These are phyloP conservation scores for Arabidopsis lyrata DNA, from an alignment of 441 rosid species.

Conservation along the genomic window DNA sequence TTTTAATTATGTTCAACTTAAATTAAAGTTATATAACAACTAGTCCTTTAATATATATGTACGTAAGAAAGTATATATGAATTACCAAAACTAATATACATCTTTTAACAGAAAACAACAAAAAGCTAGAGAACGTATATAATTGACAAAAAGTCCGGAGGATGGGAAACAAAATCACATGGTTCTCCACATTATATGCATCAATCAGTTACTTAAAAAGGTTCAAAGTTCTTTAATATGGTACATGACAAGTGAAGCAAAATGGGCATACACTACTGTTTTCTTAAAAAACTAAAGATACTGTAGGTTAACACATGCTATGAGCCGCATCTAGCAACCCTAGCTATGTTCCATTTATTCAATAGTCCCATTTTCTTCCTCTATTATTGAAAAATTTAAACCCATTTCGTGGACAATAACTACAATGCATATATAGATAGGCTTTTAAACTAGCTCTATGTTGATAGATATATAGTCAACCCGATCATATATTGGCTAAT, in stretches of 20 bases:
- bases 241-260: constrained; percentile 37
- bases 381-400: constrained; percentile 11
- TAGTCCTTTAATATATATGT: neutral
- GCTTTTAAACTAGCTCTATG: constrained; percentile 7
- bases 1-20: neutral
- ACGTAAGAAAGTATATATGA: too few species aligned
- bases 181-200: constrained; percentile 47
- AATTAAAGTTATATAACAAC: neutral
- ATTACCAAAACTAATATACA: neutral
- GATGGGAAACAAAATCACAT: constrained; percentile 56
- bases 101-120: neutral
- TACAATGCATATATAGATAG: neutral
- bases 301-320: constrained; percentile 26
- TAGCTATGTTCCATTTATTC: constrained; percentile 35
- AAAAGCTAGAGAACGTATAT: constrained; percentile 9
- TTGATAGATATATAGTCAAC: neutral
- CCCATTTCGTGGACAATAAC: constrained; percentile 16
- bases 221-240: constrained; percentile 28
- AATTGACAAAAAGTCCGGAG: constrained; percentile 42
- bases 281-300: constrained; percentile 8
- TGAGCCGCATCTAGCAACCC: constrained; percentile 34
- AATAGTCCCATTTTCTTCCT: constrained; percentile 21
- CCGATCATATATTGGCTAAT: neutral
- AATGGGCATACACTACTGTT: constrained; percentile 45
- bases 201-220: constrained; percentile 28